These are phyloP conservation scores for Epichloe baconii DNA, from an alignment of 2,329 filamentous ascomycete genomes.

Conservation along the genomic window DNA sequence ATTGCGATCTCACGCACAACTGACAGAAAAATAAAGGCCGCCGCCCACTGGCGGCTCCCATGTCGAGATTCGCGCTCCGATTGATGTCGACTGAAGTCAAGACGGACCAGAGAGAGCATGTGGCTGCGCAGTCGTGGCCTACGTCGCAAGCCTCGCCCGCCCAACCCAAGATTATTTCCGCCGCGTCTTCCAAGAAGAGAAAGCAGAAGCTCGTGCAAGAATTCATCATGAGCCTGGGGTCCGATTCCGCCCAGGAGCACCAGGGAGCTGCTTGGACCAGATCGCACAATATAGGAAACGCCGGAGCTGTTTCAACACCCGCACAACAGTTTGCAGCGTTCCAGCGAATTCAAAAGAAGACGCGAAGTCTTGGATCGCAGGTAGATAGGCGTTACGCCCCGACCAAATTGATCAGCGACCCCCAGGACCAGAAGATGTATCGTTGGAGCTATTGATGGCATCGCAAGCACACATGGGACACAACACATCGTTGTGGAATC, in stretches of 20 bases:
- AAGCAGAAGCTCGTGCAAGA: conserved; percentile 22
- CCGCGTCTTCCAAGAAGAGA: conserved; percentile 17
- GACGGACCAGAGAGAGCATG: conserved; percentile 7
- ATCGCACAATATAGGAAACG: conserved; percentile 19
- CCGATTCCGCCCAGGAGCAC: conserved; percentile 22
- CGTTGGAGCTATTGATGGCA: conserved; percentile 81
- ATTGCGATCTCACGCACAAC: background rate
- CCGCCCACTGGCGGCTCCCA: conserved; percentile 34
- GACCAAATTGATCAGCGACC: conserved; percentile 52
- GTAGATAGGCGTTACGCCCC: conserved; percentile 49
- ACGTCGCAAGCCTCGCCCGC: conserved; percentile 10
- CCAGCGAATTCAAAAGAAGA: conserved; percentile 26
- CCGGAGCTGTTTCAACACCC: conserved; percentile 22
- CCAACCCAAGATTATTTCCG: conserved; percentile 8
- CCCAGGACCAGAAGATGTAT: conserved; percentile 65
- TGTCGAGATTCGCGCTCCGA: conserved; percentile 21
- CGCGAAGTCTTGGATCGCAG: conserved; percentile 33
- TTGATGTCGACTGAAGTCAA: conserved; percentile 20
- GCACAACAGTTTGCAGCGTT: conserved; percentile 27
- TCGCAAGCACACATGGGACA: conserved; percentile 85
- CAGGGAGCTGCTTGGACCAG: conserved; percentile 20
- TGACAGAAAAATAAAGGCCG: conserved; percentile 19
- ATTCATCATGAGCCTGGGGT: conserved; percentile 20
- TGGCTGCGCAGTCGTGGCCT: conserved; percentile 11
- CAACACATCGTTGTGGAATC: conserved; percentile 85